Evolutionary conservation across 352 stramenopile genomes (phyloP).

Genomic region (Sclerospora graminicola): DNA sequence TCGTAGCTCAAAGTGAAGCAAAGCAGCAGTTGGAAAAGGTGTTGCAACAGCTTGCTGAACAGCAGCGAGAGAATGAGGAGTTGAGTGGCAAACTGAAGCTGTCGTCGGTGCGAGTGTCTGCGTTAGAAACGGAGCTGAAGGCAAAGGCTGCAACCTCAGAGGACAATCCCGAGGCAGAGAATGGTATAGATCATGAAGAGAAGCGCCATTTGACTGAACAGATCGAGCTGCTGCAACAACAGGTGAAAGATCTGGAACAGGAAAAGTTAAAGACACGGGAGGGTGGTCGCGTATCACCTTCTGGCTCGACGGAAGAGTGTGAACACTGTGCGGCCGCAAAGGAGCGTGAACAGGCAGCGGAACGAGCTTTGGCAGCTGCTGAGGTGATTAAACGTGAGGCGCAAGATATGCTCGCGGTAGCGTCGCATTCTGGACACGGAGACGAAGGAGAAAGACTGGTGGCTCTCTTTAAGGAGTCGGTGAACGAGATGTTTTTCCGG

Average conservation of each 20-base stretch:
- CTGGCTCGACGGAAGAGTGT: conserved; percentile 15
- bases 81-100: conserved; percentile 19
- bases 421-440: conserved; percentile 6
- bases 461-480: conserved; percentile 56
- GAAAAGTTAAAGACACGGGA: conserved; percentile 38
- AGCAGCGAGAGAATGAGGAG: conserved; percentile 19
- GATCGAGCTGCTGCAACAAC: conserved; percentile 39
- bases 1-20: conserved; percentile 19
- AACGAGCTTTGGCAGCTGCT: conserved; percentile 32
- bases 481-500: conserved; percentile 79
- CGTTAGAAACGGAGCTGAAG: conserved; percentile 24
- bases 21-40: conserved; percentile 29
- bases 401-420: conserved; percentile 31
- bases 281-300: conserved; percentile 19
- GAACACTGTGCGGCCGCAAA: conserved; percentile 12
- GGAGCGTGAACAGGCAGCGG: conserved; percentile 33
- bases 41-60: conserved; percentile 16
- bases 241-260: conserved; percentile 41
- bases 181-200: too few relatives aligned
- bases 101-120: conserved; percentile 16
- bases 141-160: conserved; percentile 4
- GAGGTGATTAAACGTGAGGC: conserved; percentile 52
- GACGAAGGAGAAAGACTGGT: conserved; percentile 31
- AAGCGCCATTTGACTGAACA: conserved; percentile 44
- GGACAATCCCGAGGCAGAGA: conserved; percentile 1